Conservation (phyloP, 2,329 filamentous ascomycete genomes). For the Aspergillus ibericus region DNA sequence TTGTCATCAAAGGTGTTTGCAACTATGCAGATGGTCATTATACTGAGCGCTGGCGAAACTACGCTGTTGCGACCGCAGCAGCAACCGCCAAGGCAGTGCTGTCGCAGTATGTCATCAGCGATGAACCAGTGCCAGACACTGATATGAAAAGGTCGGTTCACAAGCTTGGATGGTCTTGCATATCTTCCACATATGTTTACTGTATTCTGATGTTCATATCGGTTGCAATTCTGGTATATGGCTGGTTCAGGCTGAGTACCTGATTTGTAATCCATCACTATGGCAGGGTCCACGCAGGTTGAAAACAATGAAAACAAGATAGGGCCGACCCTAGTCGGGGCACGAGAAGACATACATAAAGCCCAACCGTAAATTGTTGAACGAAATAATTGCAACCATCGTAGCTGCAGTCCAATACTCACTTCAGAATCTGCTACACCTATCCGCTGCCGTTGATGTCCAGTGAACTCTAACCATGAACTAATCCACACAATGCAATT, state of each 20-base stretch:
- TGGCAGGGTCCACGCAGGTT: not conserved
- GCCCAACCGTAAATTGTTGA: not conserved
- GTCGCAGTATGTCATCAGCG: not conserved
- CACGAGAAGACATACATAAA: not conserved
- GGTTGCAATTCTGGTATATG: not conserved
- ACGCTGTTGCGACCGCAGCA: not conserved
- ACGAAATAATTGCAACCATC: not conserved
- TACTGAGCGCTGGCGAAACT: not conserved
- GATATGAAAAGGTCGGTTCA: too few relatives aligned
- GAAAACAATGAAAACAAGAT: constrained; percentile 6
- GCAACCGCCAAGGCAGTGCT: not conserved
- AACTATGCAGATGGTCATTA: not conserved
- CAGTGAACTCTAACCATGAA: not conserved
- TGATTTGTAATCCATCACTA: not conserved
- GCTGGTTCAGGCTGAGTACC: not conserved
- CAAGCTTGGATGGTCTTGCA: too few relatives aligned
- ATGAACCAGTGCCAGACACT: too few relatives aligned
- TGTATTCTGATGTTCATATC: not conserved
- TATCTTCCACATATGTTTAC: too few relatives aligned
- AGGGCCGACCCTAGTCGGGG: constrained; percentile 3
- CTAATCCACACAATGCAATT: not conserved
- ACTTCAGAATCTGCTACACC: not conserved
- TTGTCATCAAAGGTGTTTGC: not conserved
- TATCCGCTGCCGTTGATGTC: not conserved
- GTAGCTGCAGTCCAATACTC: too few relatives aligned